A percentile compares a stretch with the other conserved stretches of the same genome.
These are phyloP conservation scores for Rhizopogon parksii DNA, from an alignment of 1,284 basidiomycete species.

Conservation along the genomic window DNA sequence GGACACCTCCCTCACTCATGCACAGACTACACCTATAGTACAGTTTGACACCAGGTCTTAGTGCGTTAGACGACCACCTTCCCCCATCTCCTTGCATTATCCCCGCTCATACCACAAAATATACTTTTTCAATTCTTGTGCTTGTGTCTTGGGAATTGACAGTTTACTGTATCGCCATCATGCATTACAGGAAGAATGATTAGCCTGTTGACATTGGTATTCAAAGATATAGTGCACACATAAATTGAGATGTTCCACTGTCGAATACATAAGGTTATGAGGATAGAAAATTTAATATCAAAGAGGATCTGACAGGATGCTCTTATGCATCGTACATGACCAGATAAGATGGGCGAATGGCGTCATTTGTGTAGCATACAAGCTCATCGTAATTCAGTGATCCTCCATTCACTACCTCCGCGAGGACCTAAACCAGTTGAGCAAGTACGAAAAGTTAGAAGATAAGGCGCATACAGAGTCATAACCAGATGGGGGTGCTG, in stretches of 20 bases:
- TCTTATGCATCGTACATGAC: conserved; percentile 48
- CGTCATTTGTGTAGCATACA: conserved; percentile 59
- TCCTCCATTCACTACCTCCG: conserved; percentile 44
- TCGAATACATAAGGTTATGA: neutral
- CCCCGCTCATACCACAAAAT: conserved; percentile 26
- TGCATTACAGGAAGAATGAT: neutral
- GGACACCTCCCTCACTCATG: conserved; percentile 8
- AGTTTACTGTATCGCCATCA: neutral
- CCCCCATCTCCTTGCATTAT: conserved; percentile 14
- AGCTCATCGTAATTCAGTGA: conserved; percentile 59
- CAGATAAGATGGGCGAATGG: conserved; percentile 57
- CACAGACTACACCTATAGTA: conserved; percentile 22
- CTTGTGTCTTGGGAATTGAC: neutral
- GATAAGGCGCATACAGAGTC: conserved; percentile 43
- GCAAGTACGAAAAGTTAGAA: neutral
- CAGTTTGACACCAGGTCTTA: conserved; percentile 19
- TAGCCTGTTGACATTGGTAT: neutral
- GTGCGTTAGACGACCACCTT: conserved; percentile 26
- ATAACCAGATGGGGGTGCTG: conserved; percentile 49
- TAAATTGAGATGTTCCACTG: too few relatives aligned
- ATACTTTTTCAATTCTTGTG: conserved; percentile 4
- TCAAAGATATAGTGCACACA: neutral
- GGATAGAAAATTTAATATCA: neutral
- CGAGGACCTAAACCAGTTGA: conserved; percentile 40
- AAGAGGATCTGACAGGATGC: too few relatives aligned